A percentile compares a stretch with the other conserved stretches of the same genome.
phyloP scores from a whole-genome alignment of 1,139 yeast species.

The Wickerhamiella infanticola region DNA sequence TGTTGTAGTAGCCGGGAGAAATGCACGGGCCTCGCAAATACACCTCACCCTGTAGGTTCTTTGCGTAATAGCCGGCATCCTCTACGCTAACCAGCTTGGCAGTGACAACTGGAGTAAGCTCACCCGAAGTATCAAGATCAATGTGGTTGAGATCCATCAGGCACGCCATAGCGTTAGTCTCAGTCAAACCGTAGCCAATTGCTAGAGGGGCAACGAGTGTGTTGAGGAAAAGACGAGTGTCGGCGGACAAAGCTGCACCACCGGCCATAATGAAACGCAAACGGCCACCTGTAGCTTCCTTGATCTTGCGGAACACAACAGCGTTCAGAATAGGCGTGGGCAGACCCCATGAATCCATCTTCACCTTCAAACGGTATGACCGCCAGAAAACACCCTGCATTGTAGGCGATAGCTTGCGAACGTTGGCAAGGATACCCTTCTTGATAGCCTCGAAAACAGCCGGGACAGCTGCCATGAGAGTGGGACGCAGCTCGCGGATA shows the following conservation, averaged over 20 bases:
- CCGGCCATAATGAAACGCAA: conserved; percentile 67
- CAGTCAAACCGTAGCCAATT: conserved; percentile 94
- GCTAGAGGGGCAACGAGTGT: conserved; percentile 76
- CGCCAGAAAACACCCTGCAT: conserved; percentile 81
- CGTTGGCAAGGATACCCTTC: conserved; percentile 75
- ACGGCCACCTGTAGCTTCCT: conserved; percentile 91
- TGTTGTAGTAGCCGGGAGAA: conserved; percentile 63
- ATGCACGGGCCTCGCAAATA: conserved; percentile 64
- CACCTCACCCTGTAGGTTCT: conserved; percentile 87
- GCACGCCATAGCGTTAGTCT: conserved; percentile 81
- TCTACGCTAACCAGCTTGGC: conserved; percentile 82
- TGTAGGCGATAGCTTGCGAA: conserved; percentile 47
- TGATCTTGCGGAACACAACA: conserved; percentile 70
- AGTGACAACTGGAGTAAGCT: conserved; percentile 67
- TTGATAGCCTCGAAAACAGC: conserved; percentile 96
- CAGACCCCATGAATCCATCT: conserved; percentile 44
- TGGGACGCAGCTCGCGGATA: conserved; percentile 73
- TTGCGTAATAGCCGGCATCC: conserved; percentile 85
- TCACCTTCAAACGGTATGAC: conserved; percentile 58
- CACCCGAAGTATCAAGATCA: conserved; percentile 67
- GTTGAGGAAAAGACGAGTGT: conserved; percentile 73
- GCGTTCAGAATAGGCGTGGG: conserved; percentile 59
- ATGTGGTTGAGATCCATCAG: conserved; percentile 50
- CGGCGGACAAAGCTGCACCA: conserved; percentile 79
- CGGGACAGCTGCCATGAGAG: conserved; percentile 96